Conservation (phyloP, 306 rosid genomes). For the Cucumis sativus region Cucumber_9930_V3 NC_026661.2:14561001-14561500, state of each 20-base stretch:
- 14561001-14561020: slow-evolving; percentile 39
- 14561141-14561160: slow-evolving; percentile 30
- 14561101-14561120: slow-evolving; percentile 41
- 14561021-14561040: slow-evolving; percentile 30
- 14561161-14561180: slow-evolving; percentile 35
- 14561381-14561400: slow-evolving; percentile 42
- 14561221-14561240: slow-evolving; percentile 36
- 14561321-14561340: slow-evolving; percentile 83
- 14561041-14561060: slow-evolving; percentile 29
- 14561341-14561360: slow-evolving; percentile 96
- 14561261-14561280: slow-evolving; percentile 46
- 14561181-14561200: slow-evolving; percentile 40
- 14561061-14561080: slow-evolving; percentile 30
- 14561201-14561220: slow-evolving; percentile 36
- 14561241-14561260: slow-evolving; percentile 27
- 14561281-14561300: slow-evolving; percentile 25
- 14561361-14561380: slow-evolving; percentile 58
- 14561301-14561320: slow-evolving; percentile 57
- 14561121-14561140: slow-evolving; percentile 30
- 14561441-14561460: slow-evolving; percentile 47
- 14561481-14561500: slow-evolving; percentile 31
- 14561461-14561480: slow-evolving; percentile 31
- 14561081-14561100: slow-evolving; percentile 23
- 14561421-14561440: slow-evolving; percentile 39
- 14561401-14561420: slow-evolving; percentile 42